Evolutionary conservation across 1,284 basidiomycete species (phyloP), one percentile per base, ranked within the genome.

Genomic region (Moesziomyces antarcticus): DNA sequence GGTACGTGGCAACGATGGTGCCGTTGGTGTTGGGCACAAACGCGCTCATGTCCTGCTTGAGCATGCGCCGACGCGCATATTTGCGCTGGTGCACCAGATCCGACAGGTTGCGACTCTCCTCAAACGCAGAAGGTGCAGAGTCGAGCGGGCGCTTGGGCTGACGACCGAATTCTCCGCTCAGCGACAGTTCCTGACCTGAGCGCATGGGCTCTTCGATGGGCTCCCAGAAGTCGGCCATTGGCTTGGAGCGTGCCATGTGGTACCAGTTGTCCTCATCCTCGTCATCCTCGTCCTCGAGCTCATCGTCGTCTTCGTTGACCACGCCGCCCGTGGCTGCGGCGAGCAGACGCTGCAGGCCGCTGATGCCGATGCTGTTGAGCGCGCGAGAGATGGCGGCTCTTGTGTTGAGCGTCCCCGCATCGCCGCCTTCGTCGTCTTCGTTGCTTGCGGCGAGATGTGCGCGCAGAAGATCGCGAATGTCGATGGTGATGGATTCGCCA

Each of bases 1-100:
- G 87, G 78, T 94, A 94, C 40, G 87, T 87, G 1, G 93, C 93
- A 0, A 98, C 94, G 13, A 93, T 89, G 1, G 92, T 92, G 4
- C 96, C 96, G 70, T 89, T 88, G 4, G 91, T 89, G 80, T 97
- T 97, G 0, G 95, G 96, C 11, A 97, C 85, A 22, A 92, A 86
- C 14, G 50, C 45, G 3, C 86, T 83, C 21, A 81, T 49, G 35
- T 69, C 42, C 13, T 62, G 42, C 76, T 86, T 88, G 65, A 84
- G 85, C 3, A 85, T 64, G 85, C 50, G 87, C 84, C 51, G 80
- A 77, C 59, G 52, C 27, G 67, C 63, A 35, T 67, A 64, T 40
- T 78, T 75, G 50, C 73, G 73, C 16, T 61, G 52, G 16, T 59
- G 41, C 33, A 80, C 53, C 13, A 69, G 65, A n/a, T 65, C 60